Conservation (phyloP, 2,329 filamentous ascomycete genomes). For the Boeremia lycopersici region DNA sequence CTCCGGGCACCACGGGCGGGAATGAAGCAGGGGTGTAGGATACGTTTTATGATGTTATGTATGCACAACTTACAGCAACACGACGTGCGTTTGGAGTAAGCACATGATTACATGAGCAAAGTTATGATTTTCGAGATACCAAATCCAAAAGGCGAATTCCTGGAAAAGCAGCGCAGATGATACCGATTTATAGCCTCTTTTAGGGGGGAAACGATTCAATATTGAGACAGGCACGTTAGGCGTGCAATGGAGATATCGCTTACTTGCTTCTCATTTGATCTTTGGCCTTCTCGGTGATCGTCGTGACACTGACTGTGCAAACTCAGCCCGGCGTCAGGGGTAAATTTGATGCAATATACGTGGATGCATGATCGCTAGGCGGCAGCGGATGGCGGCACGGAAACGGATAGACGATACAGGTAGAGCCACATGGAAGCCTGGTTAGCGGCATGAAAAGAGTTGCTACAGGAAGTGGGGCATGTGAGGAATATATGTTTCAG, state of each 20-base stretch:
- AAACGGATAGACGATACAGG: not conserved
- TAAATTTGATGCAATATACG: not conserved
- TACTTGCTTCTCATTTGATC: not conserved
- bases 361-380: not conserved
- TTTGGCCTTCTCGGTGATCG: not conserved
- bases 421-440: not conserved
- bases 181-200: constrained; percentile 9
- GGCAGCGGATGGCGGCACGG: not conserved
- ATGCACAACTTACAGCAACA: constrained; percentile 3
- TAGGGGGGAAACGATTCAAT: not conserved
- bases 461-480: not conserved
- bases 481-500: not conserved
- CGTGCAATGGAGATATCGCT: not conserved
- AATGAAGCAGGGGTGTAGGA: constrained; percentile 1
- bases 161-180: constrained; percentile 2
- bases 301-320: not conserved
- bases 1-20: not conserved
- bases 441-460: not conserved
- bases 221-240: not conserved
- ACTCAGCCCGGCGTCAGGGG: not conserved
- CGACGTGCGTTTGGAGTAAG: not conserved
- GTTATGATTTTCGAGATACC: constrained; percentile 5
- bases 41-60: constrained; percentile 8
- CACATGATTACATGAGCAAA: constrained; percentile 3
- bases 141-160: not conserved